phyloP scores from a whole-genome alignment of 352 stramenopile genomes.

The Phytopythium montanum region DNA sequence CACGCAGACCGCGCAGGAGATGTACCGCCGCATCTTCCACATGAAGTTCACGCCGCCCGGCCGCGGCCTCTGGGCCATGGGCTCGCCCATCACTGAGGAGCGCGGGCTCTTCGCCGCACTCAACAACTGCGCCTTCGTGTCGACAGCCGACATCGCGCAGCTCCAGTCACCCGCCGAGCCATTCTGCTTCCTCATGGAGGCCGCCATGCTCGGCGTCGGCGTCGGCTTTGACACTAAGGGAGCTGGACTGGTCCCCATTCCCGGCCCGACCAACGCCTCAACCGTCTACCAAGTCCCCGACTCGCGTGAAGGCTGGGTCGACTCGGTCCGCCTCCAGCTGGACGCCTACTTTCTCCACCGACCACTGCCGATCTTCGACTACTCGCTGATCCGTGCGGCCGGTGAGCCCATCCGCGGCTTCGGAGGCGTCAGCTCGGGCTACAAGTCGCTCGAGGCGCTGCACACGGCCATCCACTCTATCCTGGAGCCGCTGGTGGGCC shows the following conservation, averaged over 20 bases:
- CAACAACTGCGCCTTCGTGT: slow-evolving; percentile 95
- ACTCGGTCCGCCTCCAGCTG: slow-evolving; percentile 77
- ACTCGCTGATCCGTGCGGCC: slow-evolving; percentile 74
- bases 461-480: slow-evolving; percentile 59
- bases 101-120: slow-evolving; percentile 84
- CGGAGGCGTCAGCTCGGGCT: slow-evolving; percentile 87
- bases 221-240: slow-evolving; percentile 94
- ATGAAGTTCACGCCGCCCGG: slow-evolving; percentile 95
- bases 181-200: slow-evolving; percentile 96
- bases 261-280: slow-evolving; percentile 19
- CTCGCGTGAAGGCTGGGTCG: slow-evolving; percentile 85
- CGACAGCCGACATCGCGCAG: slow-evolving; percentile 68
- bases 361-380: slow-evolving; percentile 63
- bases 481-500: slow-evolving; percentile 47
- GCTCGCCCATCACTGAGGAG: slow-evolving; percentile 87
- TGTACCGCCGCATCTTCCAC: slow-evolving; percentile 91
- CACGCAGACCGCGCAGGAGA: slow-evolving; percentile 72
- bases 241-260: slow-evolving; percentile 52
- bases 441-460: slow-evolving; percentile 64
- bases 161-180: slow-evolving; percentile 60
- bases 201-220: slow-evolving; percentile 92
- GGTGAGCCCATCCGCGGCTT: slow-evolving; percentile 89
- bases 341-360: slow-evolving; percentile 78
- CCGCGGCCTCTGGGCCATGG: slow-evolving; percentile 93
- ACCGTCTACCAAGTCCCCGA: slow-evolving; percentile 41